Base-by-base conservation (phyloP, 2,329 filamentous ascomycete genomes). In the Epichloe typhina region DNA sequence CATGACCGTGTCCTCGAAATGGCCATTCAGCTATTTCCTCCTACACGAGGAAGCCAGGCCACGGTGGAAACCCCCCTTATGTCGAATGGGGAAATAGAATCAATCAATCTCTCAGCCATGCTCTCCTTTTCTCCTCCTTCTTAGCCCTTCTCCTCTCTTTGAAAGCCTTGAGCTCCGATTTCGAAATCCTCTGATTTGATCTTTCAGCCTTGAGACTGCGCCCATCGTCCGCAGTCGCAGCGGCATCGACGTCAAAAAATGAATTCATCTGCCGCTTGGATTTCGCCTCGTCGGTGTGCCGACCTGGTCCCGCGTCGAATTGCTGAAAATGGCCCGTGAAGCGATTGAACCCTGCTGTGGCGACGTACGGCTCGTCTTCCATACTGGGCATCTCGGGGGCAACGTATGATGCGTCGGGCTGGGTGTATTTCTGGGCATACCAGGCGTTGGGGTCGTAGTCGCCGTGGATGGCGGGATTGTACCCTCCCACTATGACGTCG, bases 401-500 rank as follows among this genome's bases (percentile, higher is more conserved):
- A 6, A 66, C 57, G 0, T 64, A 52, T n/a, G 64, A 58, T 12
- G 61, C 61, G 11, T 63, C 59, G 9, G 64, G 59, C 11, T 65
- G 64, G 46, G 71, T 66, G 43, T 74, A 64, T 44, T 73, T 71
- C 62, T 86, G 77, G 11, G 93, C 91, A 65, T 98, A 98, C 72
- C 89, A 86, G n/a, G 93, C 91, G 53, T 84, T 93, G 4, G 90
- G 89, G 61, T 98, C 93, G 72, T 96, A 98, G 70, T 90, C 86
- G 59, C 93, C 93, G 65, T 98, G 93, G 44, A 98, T 91, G 23
- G 88, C 86, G 1, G 93, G 93, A 64, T 97, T 95, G 71, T 98
- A 98, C 54, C 91, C 89, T 52, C 84, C 83, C 5, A 76, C 77
- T 21, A 78, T 69, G 44, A 58, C 52, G 65, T 63, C 50, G 62